A percentile compares a stretch with the other conserved stretches of the same genome.
Evolutionary conservation across 495 filamentous ascomycete species (phyloP).

Genomic region (Pyrenopolyporus hunteri): DNA sequence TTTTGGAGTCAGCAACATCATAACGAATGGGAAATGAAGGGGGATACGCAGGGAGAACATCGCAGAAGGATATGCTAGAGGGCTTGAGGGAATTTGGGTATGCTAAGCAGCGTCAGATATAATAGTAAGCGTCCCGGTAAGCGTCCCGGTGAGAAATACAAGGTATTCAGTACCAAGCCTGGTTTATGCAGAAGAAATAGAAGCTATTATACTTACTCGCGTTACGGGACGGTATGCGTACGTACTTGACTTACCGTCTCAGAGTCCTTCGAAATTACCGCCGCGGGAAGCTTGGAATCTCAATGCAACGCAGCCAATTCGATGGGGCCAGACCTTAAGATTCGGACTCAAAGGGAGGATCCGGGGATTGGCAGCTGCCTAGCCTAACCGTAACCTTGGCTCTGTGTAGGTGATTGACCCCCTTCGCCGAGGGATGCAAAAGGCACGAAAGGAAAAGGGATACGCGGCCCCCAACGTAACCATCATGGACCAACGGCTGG

Average conservation of each 20-base stretch:
- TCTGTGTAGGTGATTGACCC: not conserved
- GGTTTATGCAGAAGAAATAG: conserved; percentile 16
- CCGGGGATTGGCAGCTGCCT: conserved; percentile 6
- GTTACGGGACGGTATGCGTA: conserved; percentile 10
- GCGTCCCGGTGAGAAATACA: conserved; percentile 24
- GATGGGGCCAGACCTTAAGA: conserved; percentile 6
- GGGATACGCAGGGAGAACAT: conserved; percentile 2
- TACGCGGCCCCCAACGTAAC: conserved; percentile 34
- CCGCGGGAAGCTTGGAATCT: conserved; percentile 25
- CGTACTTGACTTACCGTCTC: conserved; percentile 6
- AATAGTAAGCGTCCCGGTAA: conserved; percentile 33
- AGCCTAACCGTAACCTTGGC: not conserved
- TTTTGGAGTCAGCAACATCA: conserved; percentile 7
- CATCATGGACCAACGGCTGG: conserved; percentile 25
- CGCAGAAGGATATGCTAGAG: conserved; percentile 9
- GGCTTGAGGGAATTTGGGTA: conserved; percentile 33
- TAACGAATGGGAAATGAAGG: conserved; percentile 15
- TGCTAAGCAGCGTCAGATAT: conserved; percentile 35
- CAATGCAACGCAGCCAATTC: conserved; percentile 1
- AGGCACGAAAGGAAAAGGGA: not conserved
- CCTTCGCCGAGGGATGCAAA: conserved; percentile 1
- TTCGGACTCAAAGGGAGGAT: conserved; percentile 9
- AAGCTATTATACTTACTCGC: conserved; percentile 13
- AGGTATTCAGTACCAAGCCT: conserved; percentile 22
- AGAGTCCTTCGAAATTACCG: not conserved